Base-by-base conservation (phyloP, 2,329 filamentous ascomycete genomes). In the Fusarium ambrosium region DNA sequence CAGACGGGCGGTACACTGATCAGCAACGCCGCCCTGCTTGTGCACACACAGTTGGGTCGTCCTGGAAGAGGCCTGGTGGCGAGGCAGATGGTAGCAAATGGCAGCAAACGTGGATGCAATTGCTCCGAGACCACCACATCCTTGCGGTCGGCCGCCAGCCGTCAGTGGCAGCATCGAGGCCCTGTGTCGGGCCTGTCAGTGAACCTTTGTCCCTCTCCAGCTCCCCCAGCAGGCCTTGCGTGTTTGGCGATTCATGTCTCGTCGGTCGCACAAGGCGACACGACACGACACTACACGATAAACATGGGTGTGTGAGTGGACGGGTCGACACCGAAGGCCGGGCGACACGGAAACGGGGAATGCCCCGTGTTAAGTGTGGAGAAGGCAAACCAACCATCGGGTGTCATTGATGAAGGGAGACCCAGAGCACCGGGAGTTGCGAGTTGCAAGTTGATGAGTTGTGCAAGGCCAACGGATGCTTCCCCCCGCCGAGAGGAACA, bases 1-100 rank as follows among this genome's bases (percentile, higher is more conserved):
- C 72, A 74, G 62, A 37, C 68, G 58, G 53, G 68, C 64, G 71
- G 71, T 72, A 27, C 36, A 41, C 56, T 41, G 59, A 48, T 62
- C 59, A 48, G 18, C 41, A 48, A n/a, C 41, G 41, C 36, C 41
- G 37, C 59, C 59, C 24, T 62, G 41, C 29, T 36, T 62, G 59
- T 24, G 29, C 29, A 20, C 22, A 18, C 22, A 20, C 39, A 24
- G 37, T 39, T 43, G 37, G 59, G 39, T 39, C 34, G 56, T 22
- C 59, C 20, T 48, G 27, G 24, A 34, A 13, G 18, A 45, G 59
- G 39, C 59, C 59, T 62, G 39, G 59, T 62, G 59, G 59, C 39
- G 14, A 27, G 45, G 45, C 43, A 45, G 27, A 32, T 29, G 56
- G 56, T 24, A 27, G 22, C 29, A 39, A 58, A 58, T 58, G 55